Base-by-base conservation (phyloP, 108 stramenopile genomes). In the Pseudonitzschia multistriata region DNA sequence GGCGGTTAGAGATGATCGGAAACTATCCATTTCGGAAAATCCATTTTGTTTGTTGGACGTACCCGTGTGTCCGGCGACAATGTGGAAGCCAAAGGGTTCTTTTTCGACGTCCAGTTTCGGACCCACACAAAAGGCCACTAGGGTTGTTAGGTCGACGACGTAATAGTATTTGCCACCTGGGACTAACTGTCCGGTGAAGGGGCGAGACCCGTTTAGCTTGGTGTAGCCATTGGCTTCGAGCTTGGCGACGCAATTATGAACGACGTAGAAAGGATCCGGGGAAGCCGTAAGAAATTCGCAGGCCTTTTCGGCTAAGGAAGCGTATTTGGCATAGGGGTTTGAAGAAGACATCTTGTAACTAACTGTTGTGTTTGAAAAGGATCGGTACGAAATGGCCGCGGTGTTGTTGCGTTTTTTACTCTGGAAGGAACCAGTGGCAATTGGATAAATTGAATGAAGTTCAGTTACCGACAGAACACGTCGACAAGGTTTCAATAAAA, bases 61-160 rank as follows among this genome's bases (percentile, higher is more conserved):
- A 45, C 42, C 57, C 55, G 93, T 88, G 53, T 85, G 84, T 13
- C 80, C 97, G 22, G 95, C 97, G 55, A 96, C 78, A 13, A 96
- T 72, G 68, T 90, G 89, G 70, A 96, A 96, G 2, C 94, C 96
- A 67, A 72, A 71, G 39, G 68, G 67, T 19, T 47, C 10, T n/a
- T 77, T 76, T 19, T 74, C 77, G 40, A 83, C 62, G 47, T 76
- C 59, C 74, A 76, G 85, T 40, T 86, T 71, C 15, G 74, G 76
- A 24, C 25, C 97, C 96, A n/a, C 97, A 95, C 19, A 82, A 77
- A 98, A 97, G 31, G 96, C 97, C n/a, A 97, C 92, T 53, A 98
- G 52, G 4, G 94, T 92, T 37, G 92, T 92, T 62, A 87, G 85
- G 70, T 98, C 93, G 3, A 93, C 71, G 0, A 96, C 96, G 80